Base-by-base conservation (phyloP, 305 asterid species). In the Solanum hybrid region DNA sequence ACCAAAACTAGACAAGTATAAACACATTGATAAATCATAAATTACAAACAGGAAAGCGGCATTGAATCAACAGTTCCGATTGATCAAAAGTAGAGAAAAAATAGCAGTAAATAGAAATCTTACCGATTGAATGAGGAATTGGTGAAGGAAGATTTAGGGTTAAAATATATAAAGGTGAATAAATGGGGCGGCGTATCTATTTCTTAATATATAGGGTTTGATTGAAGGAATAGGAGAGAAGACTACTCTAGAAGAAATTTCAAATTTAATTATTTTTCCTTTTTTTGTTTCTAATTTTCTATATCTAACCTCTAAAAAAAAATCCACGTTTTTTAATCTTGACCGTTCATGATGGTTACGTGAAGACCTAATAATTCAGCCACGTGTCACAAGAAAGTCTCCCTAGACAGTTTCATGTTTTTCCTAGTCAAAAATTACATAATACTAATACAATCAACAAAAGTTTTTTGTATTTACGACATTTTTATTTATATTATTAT, bases 151-250 rank as follows among this genome's bases (percentile, higher is more conserved):
- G 93, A 90, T 89, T 61, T 92, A 80, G 87, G 73, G 85, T 51
- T 39, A 11, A 31, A 57, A 57, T 37, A 78, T 46, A 20, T 28
- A 42, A 26, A 8, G 69, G 42, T 37, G 33, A 67, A 26, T 46
- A 20, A 26, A 20, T 22, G 79, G 84, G 92, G 90, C 92, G 92
- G 92, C 92, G 86, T 29, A 8, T 31, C 16, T 87, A 40, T 89
- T 90, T 13, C 64, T 42, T 61, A 14, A 75, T 75, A 24, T 80
- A 81, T 84, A 84, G 75, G 75, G 88, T 86, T 85, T 88, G 69
- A 57, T 57, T 18, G 69, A 89, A 82, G 85, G 86, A 36, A 86
- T 75, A 82, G 74, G 51, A 73, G 18, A 79, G 16, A 69, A 24
- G 31, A 61, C 69, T 57, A 57, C 69, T 16, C 67, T 16, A 16